phyloP scores from a whole-genome alignment of 192 early-diverging fungal species.

The Phlyctochytrium arcticum region DNA sequence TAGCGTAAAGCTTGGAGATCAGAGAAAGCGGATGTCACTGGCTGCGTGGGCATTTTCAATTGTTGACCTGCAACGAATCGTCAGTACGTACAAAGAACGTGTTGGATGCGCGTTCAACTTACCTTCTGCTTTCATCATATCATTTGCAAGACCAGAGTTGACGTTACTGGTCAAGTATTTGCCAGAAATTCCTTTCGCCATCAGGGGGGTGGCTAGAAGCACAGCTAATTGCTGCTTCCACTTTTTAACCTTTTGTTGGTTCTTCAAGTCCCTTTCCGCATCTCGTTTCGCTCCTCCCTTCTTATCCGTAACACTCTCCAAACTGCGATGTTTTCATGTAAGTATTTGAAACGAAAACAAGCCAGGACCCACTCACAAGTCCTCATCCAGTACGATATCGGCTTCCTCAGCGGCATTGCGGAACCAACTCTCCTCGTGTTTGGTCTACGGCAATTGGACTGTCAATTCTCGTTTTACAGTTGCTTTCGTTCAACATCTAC shows the following conservation, averaged over 20 bases:
- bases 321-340: neutral
- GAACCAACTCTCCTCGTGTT: slow-evolving; percentile 71
- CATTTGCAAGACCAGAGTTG: slow-evolving; percentile 20
- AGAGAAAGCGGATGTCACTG: too few relatives aligned
- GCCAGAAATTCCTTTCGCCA: slow-evolving; percentile 36
- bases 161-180: slow-evolving; percentile 38
- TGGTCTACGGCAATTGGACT: neutral
- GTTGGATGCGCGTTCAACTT: too few relatives aligned
- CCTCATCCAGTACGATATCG: slow-evolving; percentile 76
- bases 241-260: slow-evolving; percentile 22
- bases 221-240: slow-evolving; percentile 9
- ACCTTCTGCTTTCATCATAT: slow-evolving; percentile 18
- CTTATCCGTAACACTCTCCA: neutral
- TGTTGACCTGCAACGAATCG: too few relatives aligned
- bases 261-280: neutral
- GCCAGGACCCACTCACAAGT: slow-evolving; percentile 13
- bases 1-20: too few relatives aligned
- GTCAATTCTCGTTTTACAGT: too few relatives aligned
- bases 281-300: slow-evolving; percentile 3
- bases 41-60: too few relatives aligned
- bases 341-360: neutral
- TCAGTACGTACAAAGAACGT: too few relatives aligned
- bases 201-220: slow-evolving; percentile 27
- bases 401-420: slow-evolving; percentile 73
- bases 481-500: neutral